Evolutionary conservation across 805 yeast species (phyloP).

Genomic region (Metschnikowia orientalis): DNA sequence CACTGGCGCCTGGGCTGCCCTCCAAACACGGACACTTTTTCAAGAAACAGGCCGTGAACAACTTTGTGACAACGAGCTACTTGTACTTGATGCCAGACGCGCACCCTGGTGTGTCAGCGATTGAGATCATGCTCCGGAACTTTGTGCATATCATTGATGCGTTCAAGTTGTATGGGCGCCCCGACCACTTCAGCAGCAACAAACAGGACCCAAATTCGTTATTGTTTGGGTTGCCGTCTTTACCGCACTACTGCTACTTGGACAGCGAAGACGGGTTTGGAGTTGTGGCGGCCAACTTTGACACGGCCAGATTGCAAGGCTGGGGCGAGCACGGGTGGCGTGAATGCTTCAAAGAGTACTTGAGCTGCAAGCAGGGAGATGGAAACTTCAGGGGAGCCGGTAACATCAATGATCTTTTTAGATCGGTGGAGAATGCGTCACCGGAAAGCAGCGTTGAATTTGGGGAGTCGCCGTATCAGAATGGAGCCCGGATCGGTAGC

Average conservation of each 20-base stretch:
- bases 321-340: conserved; percentile 33
- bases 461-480: conserved; percentile 8
- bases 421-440: conserved; percentile 18
- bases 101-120: conserved; percentile 68
- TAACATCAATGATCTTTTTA: conserved; percentile 30
- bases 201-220: conserved; percentile 61
- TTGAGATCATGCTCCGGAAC: conserved; percentile 69
- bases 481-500: conserved; percentile 1
- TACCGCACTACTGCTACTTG: conserved; percentile 64
- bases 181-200: conserved; percentile 67
- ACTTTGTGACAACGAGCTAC: conserved; percentile 32
- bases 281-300: conserved; percentile 19
- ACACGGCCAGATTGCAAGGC: conserved; percentile 17
- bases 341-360: conserved; percentile 20
- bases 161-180: conserved; percentile 71
- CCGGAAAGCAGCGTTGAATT: conserved; percentile 5
- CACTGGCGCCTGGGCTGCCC: conserved; percentile 6
- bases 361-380: conserved; percentile 13
- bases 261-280: conserved; percentile 24
- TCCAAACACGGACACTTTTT: conserved; percentile 17
- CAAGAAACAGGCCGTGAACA: conserved; percentile 24
- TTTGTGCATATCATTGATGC: conserved; percentile 67
- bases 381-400: conserved; percentile 34
- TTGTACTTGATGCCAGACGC: conserved; percentile 69
- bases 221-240: conserved; percentile 68